Evolutionary conservation across 2,329 filamentous ascomycete species (phyloP).

Genomic region (Thermothelomyces thermophilus): DNA sequence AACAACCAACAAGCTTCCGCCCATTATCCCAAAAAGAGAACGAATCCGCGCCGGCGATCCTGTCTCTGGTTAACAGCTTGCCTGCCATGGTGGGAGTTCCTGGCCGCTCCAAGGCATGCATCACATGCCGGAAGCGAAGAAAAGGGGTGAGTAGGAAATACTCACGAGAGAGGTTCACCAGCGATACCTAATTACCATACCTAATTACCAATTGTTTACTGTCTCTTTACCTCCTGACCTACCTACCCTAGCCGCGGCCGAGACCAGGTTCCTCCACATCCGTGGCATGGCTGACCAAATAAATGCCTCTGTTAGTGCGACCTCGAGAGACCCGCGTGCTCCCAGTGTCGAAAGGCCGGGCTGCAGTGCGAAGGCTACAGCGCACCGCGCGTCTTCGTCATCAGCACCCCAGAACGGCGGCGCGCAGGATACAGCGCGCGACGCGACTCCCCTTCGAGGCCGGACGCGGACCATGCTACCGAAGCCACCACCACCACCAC

Average conservation of each 20-base stretch:
- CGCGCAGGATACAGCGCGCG: slow-evolving; percentile 3
- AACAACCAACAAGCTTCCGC: background rate
- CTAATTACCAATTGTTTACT: background rate
- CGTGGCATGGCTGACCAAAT: too few species aligned
- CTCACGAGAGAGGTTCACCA: too few species aligned
- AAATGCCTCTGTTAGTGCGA: slow-evolving; percentile 1
- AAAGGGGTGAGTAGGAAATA: background rate
- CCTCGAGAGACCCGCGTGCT: slow-evolving; percentile 7
- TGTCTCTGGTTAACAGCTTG: background rate
- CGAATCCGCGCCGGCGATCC: background rate
- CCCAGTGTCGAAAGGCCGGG: slow-evolving; percentile 8
- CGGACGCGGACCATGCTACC: too few species aligned
- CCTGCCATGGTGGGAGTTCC: slow-evolving; percentile 12
- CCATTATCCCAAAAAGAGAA: background rate
- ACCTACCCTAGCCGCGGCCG: too few species aligned
- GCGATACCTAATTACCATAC: background rate
- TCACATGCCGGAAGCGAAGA: slow-evolving; percentile 8
- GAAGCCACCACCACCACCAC: background rate
- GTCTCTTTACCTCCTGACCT: too few species aligned
- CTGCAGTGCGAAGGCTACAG: slow-evolving; percentile 9
- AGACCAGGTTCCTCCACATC: too few species aligned
- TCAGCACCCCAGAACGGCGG: slow-evolving; percentile 11
- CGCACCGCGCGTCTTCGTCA: slow-evolving; percentile 8
- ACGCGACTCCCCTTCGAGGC: background rate
- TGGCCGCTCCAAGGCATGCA: slow-evolving; percentile 13